phyloP scores from a whole-genome alignment of 2,329 filamentous ascomycete genomes.

The Curvularia hawaiiensis region DNA sequence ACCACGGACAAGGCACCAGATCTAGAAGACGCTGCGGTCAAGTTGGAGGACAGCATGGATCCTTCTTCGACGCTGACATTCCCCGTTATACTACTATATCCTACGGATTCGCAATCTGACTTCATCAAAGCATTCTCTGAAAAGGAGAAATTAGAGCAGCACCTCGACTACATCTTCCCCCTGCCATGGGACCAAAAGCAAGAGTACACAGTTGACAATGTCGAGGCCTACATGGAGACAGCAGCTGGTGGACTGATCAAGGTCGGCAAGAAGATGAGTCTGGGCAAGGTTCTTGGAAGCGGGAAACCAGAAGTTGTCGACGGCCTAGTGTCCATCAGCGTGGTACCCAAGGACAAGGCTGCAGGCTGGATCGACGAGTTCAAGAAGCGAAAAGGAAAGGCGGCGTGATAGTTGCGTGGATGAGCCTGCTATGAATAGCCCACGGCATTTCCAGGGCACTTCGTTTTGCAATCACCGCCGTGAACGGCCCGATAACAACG shows the following conservation, averaged over 20 bases:
- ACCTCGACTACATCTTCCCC: constrained; percentile 85
- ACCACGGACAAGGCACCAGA: constrained; percentile 76
- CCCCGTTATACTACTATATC: constrained; percentile 85
- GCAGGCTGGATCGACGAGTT: constrained; percentile 82
- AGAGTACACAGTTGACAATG: constrained; percentile 67
- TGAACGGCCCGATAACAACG: background rate
- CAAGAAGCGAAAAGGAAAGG: constrained; percentile 67
- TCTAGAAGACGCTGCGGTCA: constrained; percentile 80
- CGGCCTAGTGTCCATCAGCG: constrained; percentile 79
- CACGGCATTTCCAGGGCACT: background rate
- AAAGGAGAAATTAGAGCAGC: constrained; percentile 73
- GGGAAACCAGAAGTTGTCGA: constrained; percentile 89
- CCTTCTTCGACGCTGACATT: constrained; percentile 74
- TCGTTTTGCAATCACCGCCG: background rate
- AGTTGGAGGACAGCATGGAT: constrained; percentile 74
- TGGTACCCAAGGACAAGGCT: constrained; percentile 75
- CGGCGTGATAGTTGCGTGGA: constrained; percentile 1
- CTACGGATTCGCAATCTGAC: constrained; percentile 79
- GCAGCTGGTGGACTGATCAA: constrained; percentile 79
- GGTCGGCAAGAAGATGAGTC: constrained; percentile 80
- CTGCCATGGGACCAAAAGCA: constrained; percentile 79
- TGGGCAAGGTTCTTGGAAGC: constrained; percentile 74
- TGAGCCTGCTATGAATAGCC: background rate
- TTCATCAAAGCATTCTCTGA: constrained; percentile 90
- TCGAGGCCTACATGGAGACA: constrained; percentile 93